Evolutionary conservation across 176 grass and related monocot genomes (phyloP).

Genomic region (Cymbopogon citratus): DNA sequence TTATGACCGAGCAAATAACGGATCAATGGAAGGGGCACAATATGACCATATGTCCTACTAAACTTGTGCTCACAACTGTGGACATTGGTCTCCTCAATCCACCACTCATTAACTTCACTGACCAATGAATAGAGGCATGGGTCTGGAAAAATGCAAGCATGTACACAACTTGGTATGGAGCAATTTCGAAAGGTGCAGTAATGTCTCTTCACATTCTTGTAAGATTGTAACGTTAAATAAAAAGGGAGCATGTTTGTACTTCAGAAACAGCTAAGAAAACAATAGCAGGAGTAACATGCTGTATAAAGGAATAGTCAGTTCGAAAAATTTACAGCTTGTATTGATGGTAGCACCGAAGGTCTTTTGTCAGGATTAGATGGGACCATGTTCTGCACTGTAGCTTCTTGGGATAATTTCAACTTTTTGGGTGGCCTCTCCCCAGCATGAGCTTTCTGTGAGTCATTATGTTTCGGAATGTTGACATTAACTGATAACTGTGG

Average conservation of each 20-base stretch:
- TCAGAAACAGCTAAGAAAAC: background rate
- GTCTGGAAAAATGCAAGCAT: background rate
- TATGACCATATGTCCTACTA: background rate
- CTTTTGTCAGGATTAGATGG: conserved; percentile 3
- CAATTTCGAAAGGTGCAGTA: background rate
- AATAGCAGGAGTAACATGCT: background rate
- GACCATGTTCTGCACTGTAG: background rate
- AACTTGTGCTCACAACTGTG: background rate
- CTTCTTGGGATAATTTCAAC: conserved; percentile 31
- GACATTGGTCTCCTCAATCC: background rate
- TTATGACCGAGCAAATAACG: background rate
- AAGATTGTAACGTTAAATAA: background rate
- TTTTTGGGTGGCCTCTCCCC: conserved; percentile 38
- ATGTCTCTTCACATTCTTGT: background rate
- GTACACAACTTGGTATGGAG: background rate
- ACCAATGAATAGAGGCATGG: background rate
- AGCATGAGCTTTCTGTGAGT: background rate
- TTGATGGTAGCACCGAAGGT: conserved; percentile 21
- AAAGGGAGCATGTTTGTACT: background rate
- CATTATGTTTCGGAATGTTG: background rate
- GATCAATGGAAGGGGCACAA: background rate
- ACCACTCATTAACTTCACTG: background rate
- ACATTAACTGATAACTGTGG: background rate
- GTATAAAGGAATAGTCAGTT: background rate
- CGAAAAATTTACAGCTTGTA: conserved; percentile 32